A percentile compares a stretch with the other conserved stretches of the same genome.
Evolutionary conservation across 176 grass and related monocot genomes (phyloP).

Genomic region (Musa acuminata): DNA sequence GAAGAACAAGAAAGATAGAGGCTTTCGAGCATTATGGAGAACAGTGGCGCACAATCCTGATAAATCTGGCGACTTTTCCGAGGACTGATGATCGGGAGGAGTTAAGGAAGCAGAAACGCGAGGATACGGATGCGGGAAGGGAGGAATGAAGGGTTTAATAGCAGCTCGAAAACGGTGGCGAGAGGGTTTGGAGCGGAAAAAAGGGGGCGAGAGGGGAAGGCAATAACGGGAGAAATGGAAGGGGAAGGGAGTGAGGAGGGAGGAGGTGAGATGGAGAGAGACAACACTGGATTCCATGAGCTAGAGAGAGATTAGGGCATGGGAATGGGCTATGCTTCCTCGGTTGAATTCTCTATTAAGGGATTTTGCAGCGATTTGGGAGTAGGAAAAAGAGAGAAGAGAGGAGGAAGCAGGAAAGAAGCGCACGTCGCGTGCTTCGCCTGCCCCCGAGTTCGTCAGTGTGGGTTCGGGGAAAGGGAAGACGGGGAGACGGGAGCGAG

Average conservation of each 20-base stretch:
- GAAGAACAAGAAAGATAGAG: constrained; percentile 18
- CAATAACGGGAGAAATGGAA: background rate
- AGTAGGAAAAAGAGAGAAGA: background rate
- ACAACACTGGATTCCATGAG: constrained; percentile 7
- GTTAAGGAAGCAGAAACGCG: background rate
- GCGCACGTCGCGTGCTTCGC: background rate
- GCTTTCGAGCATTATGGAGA: background rate
- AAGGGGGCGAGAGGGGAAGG: background rate
- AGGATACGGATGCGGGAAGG: background rate
- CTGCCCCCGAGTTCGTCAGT: background rate
- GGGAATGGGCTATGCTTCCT: background rate
- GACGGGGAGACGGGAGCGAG: too few species aligned
- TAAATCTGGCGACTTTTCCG: background rate
- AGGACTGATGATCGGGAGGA: background rate
- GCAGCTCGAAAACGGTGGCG: background rate
- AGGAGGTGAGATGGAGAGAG: background rate
- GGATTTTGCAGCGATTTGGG: background rate
- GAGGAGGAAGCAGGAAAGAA: background rate
- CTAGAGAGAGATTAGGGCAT: background rate
- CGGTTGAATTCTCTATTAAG: background rate
- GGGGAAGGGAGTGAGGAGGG: background rate
- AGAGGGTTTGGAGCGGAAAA: background rate
- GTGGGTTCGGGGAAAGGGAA: too few species aligned
- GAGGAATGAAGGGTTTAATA: background rate
- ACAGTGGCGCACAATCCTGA: background rate